Evolutionary conservation across 2,329 filamentous ascomycete genomes (phyloP), one percentile per base, ranked within the genome.

Genomic region (Dactylellina leptospora): DNA sequence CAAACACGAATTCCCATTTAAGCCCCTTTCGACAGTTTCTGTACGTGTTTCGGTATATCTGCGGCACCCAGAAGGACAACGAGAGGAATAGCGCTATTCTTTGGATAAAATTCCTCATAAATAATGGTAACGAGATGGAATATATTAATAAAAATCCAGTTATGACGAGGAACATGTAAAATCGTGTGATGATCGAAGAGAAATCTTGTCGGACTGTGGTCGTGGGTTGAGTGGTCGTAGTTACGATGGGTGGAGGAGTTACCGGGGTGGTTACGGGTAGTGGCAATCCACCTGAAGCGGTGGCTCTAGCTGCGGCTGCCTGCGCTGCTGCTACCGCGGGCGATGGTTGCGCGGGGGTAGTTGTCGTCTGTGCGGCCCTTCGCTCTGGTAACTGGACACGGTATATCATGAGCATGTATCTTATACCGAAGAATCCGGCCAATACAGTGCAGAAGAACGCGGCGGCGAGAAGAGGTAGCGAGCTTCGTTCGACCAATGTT

Each of bases 1-100:
- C 93, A 20, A 92, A 78, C 62, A 96, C 89, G 78, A 96, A 99
- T 70, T 90, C 89, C 92, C 93, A 97, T 2, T 88, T 85, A n/a
- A 97, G 83, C 0, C 93, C 93, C 42, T 77, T 76, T n/a, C 76
- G 72, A 45, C 75, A 77, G 36, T 76, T 76, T 2, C 76, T 36
- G 54, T 73, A 73, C 1, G 60, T 64, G 22, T 99, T 99, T 74
- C 95, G 90, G 78, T 90, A 86, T 75, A 97, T 96, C 79, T 99
- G 95, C 0, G 95, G 93, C 0, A 88, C 78, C 93, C 93, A 97
- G 78, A 97, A 88, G 18, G 93, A 96, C 45, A 97, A 85, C 78
- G 97, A 97, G 58, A 85, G 75, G 76, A 93, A 87, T 1, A 86
- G 84, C 20, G 96, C 81, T 1, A 84, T 74, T 78, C 93, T 86